Evolutionary conservation across 208 protist genomes (phyloP).

Genomic region (Crithidia thermophila): DNA sequence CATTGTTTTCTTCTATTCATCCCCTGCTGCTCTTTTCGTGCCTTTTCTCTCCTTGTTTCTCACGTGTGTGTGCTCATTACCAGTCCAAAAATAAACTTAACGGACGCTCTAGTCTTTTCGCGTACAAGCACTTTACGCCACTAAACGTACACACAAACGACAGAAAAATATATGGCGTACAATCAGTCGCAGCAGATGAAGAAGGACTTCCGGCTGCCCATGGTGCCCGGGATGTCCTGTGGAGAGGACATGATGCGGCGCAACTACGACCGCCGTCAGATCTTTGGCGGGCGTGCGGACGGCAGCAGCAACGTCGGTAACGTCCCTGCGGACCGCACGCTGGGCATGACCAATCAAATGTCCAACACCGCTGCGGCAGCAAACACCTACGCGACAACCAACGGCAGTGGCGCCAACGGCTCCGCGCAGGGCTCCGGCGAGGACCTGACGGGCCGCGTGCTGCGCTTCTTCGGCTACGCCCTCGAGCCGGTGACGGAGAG

Average conservation of each 20-base stretch:
- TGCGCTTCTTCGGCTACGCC: slow-evolving; percentile 97
- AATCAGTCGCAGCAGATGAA: slow-evolving; percentile 79
- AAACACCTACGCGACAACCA: slow-evolving; percentile 5
- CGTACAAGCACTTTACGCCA: not conserved
- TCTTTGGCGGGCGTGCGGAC: slow-evolving; percentile 43
- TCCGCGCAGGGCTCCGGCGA: slow-evolving; percentile 7
- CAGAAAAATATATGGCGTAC: slow-evolving; percentile 68
- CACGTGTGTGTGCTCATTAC: not conserved
- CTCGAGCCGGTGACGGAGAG: slow-evolving; percentile 95
- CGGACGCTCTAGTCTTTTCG: no score
- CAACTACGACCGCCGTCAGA: slow-evolving; percentile 87
- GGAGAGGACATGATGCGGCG: slow-evolving; percentile 91
- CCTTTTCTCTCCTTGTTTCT: not conserved
- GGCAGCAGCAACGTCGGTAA: slow-evolving; percentile 51
- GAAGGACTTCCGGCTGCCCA: slow-evolving; percentile 90
- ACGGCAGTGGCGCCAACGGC: not conserved
- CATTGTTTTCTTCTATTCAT: not conserved
- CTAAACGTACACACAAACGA: not conserved
- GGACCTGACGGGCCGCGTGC: slow-evolving; percentile 73
- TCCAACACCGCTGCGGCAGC: slow-evolving; percentile 35
- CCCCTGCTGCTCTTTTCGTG: not conserved
- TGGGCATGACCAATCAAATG: slow-evolving; percentile 21
- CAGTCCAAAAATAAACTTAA: not conserved
- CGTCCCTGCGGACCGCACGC: slow-evolving; percentile 63
- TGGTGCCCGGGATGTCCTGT: slow-evolving; percentile 87